Evolutionary conservation across 2,329 filamentous ascomycete species (phyloP), one percentile per base, ranked within the genome.

Genomic region (Pseudogymnoascus sp.): DNA sequence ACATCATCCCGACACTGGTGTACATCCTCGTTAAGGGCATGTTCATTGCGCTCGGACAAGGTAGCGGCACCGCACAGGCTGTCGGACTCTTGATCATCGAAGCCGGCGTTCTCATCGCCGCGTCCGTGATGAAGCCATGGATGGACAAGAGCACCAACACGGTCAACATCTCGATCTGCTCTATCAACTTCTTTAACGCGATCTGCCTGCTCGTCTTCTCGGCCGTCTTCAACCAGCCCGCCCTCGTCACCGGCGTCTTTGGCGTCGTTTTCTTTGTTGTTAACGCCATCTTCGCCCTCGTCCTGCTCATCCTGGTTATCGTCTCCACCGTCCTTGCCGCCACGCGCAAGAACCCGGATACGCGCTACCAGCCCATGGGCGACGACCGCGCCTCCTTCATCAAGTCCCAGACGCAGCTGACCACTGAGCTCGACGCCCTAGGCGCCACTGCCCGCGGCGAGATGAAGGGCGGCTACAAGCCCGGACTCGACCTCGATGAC

Each of bases 81-180:
- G 81, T 97, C 65, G 90, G 88, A 14, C 83, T 97, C 65, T 81
- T 98, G 43, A 80, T 97, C 65, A 86, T 97, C 64, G 93, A 98
- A 77, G 88, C 88, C 1, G 85, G 77, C 62, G 88, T 90, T 70
- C 82, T 98, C 64, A 89, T 96, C 70, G 86, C 79, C 21, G 87
- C 92, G 64, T 89, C 87, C 66, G 88, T 96, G 63, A 79, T 97
- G 69, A 88, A 91, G 66, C 93, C 93, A 16, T 98, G 92, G 89
- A 98, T 98, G 93, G 93, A 97, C 82, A 96, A 96, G 85, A 93
- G 93, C 79, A 96, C 92, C 67, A 98, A 97, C 77, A 88, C 88
- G 60, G 96, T 96, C 83, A 97, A 97, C 79, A 96, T 98, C 72
- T 85, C 92, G 66, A 97, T 97, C 71, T 89, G 87, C 67, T 89